These are phyloP conservation scores for Solanum chmielewskii DNA, from an alignment of 257 asterid species.

Conservation along the genomic window DNA sequence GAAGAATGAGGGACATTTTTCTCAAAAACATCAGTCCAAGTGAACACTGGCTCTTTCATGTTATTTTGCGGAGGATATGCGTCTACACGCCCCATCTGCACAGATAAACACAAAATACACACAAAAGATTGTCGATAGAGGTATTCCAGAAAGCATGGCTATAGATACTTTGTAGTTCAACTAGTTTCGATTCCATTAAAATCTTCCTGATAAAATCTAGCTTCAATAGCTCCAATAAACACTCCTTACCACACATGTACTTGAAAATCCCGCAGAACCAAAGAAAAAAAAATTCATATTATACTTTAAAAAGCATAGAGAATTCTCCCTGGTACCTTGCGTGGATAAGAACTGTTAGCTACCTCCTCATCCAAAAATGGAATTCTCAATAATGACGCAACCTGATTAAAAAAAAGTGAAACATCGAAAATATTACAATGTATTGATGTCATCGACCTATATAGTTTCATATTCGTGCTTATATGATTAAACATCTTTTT, in stretches of 20 bases:
- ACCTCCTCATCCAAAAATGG: constrained; percentile 80
- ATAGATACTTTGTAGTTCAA: not conserved
- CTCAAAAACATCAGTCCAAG: constrained; percentile 80
- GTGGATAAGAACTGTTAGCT: constrained; percentile 47
- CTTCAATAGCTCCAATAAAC: not conserved
- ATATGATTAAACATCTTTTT: not conserved
- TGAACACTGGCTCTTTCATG: constrained; percentile 56
- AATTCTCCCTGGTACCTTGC: constrained; percentile 40
- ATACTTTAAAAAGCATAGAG: not conserved
- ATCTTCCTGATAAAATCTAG: not conserved
- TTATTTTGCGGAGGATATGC: constrained; percentile 51
- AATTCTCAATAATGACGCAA: constrained; percentile 83
- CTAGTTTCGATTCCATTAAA: not conserved
- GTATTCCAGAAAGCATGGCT: not conserved
- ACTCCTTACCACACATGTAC: not conserved
- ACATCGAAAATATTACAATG: not conserved
- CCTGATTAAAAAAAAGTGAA: constrained; percentile 22
- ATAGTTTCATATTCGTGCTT: not conserved
- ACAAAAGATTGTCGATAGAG: not conserved
- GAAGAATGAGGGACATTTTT: constrained; percentile 20
- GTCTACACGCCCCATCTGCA: constrained; percentile 86
- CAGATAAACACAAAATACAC: not conserved
- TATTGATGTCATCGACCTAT: not conserved
- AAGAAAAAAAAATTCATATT: not conserved
- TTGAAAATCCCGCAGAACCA: not conserved